Conservation (phyloP, 176 grass and related monocot genomes). For the Rhynchospora tenuis region DNA sequence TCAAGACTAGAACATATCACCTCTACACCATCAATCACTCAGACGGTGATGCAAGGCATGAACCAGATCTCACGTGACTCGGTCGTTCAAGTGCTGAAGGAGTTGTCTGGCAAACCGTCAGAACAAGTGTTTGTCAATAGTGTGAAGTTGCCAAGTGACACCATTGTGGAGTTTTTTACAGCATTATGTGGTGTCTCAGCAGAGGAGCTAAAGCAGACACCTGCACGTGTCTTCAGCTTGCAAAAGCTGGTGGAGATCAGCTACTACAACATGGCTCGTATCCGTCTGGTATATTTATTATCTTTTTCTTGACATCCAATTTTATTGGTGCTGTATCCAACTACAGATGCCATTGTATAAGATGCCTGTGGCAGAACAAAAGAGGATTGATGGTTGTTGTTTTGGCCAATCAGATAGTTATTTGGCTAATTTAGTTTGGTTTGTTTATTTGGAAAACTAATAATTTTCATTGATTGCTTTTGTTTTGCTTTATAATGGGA, state of each 20-base stretch:
- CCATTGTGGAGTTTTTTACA: constrained; percentile 94
- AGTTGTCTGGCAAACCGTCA: constrained; percentile 86
- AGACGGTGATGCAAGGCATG: constrained; percentile 90
- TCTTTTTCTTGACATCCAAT: neutral
- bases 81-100: constrained; percentile 77
- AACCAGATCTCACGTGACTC: constrained; percentile 98
- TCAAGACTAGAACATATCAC: constrained; percentile 96
- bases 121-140: constrained; percentile 97
- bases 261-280: constrained; percentile 99
- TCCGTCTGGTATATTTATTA: constrained; percentile 66
- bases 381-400: neutral
- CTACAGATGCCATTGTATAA: no score
- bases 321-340: neutral
- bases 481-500: neutral
- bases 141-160: constrained; percentile 93
- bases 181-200: constrained; percentile 87
- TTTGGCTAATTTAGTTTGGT: neutral
- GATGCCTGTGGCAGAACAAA: no score
- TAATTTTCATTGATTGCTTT: neutral
- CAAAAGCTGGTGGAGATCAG: constrained; percentile 99
- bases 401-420: neutral
- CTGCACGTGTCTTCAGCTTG: constrained; percentile 91
- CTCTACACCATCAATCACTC: constrained; percentile 68
- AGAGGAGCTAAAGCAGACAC: constrained; percentile 96
- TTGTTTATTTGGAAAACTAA: neutral